Evolutionary conservation across 164 flowering plant genomes (phyloP).

Genomic region (Cinnamomum micranthum): DNA sequence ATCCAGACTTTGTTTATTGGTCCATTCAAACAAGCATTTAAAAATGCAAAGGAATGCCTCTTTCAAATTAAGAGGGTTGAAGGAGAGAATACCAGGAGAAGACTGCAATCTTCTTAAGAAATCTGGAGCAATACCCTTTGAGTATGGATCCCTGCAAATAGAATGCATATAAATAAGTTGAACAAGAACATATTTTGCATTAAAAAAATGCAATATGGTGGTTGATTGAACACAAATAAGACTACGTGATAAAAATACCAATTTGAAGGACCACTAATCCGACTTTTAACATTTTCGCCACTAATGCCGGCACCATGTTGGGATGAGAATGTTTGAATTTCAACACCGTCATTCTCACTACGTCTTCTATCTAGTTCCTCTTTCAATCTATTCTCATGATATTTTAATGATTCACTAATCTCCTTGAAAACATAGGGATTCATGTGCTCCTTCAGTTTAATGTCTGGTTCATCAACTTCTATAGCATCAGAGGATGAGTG

Average conservation of each 20-base stretch:
- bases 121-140: too few species aligned
- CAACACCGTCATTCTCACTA: constrained; percentile 17
- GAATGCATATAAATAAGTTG: too few species aligned
- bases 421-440: constrained; percentile 18
- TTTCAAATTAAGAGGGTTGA: too few species aligned
- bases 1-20: too few species aligned
- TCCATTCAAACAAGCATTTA: too few species aligned
- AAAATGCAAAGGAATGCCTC: too few species aligned
- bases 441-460: constrained; percentile 18
- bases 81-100: too few species aligned
- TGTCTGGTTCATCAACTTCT: constrained; percentile 30
- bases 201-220: neutral
- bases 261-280: constrained; percentile 49
- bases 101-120: too few species aligned
- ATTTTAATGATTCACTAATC: constrained; percentile 21
- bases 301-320: constrained; percentile 18
- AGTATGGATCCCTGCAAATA: too few species aligned
- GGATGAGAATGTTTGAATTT: constrained; percentile 25
- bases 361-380: constrained; percentile 27
- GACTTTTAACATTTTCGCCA: constrained; percentile 22
- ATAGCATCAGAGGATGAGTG: constrained; percentile 45
- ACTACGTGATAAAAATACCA: constrained; percentile 38
- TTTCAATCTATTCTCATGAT: constrained; percentile 29
- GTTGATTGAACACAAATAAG: neutral
- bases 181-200: too few species aligned